Conservation (phyloP, 2,329 filamentous ascomycete species). For the Fusarium metavorans region DNA sequence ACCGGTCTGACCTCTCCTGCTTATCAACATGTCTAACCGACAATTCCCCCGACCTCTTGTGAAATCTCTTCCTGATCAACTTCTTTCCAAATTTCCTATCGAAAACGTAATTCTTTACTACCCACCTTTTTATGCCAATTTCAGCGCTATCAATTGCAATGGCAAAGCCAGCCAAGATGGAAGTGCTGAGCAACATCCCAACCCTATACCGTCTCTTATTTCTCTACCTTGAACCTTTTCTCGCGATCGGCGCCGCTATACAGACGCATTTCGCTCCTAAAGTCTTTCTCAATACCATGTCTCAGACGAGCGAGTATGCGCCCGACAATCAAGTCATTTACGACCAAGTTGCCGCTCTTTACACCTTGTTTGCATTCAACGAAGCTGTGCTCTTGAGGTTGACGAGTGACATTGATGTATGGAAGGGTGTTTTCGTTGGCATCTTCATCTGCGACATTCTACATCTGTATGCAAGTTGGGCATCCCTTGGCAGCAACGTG, state of each 20-base stretch:
- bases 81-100: no score
- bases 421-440: conserved; percentile 13
- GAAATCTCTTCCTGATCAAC: no score
- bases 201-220: conserved; percentile 26
- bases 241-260: not conserved
- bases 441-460: conserved; percentile 31
- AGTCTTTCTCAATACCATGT: conserved; percentile 27
- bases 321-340: conserved; percentile 34
- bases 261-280: conserved; percentile 17
- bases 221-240: conserved; percentile 31
- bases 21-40: no score
- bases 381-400: conserved; percentile 24
- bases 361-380: conserved; percentile 34
- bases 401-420: conserved; percentile 23
- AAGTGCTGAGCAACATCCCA: conserved; percentile 3
- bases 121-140: not conserved
- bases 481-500: conserved; percentile 6
- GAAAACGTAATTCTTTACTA: no score
- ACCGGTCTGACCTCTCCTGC: no score
- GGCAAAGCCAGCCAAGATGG: not conserved
- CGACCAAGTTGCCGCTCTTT: conserved; percentile 31
- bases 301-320: conserved; percentile 10
- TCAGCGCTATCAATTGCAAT: not conserved
- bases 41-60: no score
- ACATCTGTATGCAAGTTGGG: conserved; percentile 30